Conservation (phyloP, 192 early-diverging fungal species). For the Jimgerdemannia flammicorona region DNA sequence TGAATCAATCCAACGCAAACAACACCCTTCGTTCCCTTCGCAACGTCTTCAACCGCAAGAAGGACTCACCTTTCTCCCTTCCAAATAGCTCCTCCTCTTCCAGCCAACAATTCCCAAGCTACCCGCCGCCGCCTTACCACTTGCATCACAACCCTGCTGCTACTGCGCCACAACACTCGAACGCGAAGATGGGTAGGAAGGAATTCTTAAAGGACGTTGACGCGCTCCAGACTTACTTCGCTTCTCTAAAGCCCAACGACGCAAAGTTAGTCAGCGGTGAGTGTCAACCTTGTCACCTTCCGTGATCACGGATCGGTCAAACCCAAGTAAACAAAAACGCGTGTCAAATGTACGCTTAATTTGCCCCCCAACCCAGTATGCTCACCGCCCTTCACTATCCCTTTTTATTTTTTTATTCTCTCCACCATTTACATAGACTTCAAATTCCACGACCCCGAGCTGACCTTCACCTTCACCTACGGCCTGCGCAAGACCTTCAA, state of each 20-base stretch:
- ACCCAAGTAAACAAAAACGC: too few relatives aligned
- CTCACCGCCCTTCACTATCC: too few relatives aligned
- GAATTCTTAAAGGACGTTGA: constrained; percentile 23
- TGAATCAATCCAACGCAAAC: background rate
- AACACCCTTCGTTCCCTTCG: background rate
- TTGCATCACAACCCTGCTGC: background rate
- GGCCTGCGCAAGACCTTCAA: constrained; percentile 16
- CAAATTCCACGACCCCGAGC: constrained; percentile 25
- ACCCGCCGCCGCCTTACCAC: background rate
- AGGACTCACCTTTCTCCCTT: background rate
- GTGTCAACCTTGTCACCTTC: background rate
- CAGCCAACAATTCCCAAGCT: background rate
- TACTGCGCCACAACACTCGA: background rate
- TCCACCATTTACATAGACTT: constrained; percentile 12
- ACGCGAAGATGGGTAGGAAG: constrained; percentile 18
- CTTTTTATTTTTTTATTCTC: background rate
- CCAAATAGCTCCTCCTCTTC: background rate
- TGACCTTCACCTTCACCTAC: constrained; percentile 15
- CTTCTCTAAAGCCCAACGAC: constrained; percentile 10
- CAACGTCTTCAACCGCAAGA: background rate
- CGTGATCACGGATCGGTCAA: too few relatives aligned
- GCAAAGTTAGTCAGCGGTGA: constrained; percentile 14
- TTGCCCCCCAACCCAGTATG: too few relatives aligned
- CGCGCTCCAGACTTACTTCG: constrained; percentile 17
- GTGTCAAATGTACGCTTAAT: too few relatives aligned